These are phyloP conservation scores for Polychytrium aggregatum DNA, from an alignment of 192 early-diverging fungal species.

Conservation along the genomic window DNA sequence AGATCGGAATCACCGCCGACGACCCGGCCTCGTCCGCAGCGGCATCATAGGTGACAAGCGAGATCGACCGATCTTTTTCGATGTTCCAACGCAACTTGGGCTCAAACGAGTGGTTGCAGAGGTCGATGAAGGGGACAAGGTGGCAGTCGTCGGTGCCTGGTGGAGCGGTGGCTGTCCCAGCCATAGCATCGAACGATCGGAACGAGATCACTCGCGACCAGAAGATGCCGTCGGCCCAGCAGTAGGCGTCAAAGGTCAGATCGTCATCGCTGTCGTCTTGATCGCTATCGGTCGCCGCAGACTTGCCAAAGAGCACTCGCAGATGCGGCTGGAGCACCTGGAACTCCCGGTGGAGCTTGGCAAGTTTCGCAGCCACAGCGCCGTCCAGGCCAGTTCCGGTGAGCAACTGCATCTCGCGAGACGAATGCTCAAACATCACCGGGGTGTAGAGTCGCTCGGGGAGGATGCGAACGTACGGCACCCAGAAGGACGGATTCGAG, in stretches of 20 bases:
- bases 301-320: constrained; percentile 5
- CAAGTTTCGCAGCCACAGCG: constrained; percentile 36
- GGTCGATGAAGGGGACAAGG: constrained; percentile 59
- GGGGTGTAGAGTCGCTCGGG: constrained; percentile 30
- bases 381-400: constrained; percentile 39
- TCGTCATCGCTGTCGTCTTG: constrained; percentile 7
- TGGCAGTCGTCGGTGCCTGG: constrained; percentile 26
- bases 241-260: constrained; percentile 35
- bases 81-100: constrained; percentile 51
- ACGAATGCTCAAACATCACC: constrained; percentile 23
- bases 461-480: constrained; percentile 44
- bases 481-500: constrained; percentile 22
- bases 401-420: constrained; percentile 22
- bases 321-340: constrained; percentile 8
- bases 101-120: constrained; percentile 54
- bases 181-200: constrained; percentile 10
- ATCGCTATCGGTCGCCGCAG: too few relatives aligned
- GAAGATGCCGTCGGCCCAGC: constrained; percentile 58
- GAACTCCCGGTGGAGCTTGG: constrained; percentile 35
- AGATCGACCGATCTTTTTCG: constrained; percentile 20
- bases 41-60: constrained; percentile 2
- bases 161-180: neutral
- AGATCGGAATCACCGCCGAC: constrained; percentile 1
- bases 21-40: neutral
- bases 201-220: constrained; percentile 60